These are phyloP conservation scores for Rhytidiadelphus loreus DNA, from an alignment of 225 moss, liverwort and hornwort species.

Conservation along the genomic window DNA sequence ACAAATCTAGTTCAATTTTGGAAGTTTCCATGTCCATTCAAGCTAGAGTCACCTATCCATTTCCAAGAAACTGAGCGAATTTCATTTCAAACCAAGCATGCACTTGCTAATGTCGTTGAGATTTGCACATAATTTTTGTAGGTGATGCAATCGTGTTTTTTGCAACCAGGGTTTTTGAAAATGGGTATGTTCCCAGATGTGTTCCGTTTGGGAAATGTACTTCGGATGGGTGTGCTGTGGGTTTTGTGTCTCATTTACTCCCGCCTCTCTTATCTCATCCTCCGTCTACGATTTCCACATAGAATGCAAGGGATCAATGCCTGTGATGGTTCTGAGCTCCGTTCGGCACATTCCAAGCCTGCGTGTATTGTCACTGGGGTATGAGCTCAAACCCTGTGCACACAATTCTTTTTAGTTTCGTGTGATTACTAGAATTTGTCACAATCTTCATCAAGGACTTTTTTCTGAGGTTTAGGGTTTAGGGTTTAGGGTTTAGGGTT, in stretches of 20 bases:
- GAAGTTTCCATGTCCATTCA: too few species aligned
- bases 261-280: constrained; percentile 26
- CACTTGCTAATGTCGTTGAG: too few species aligned
- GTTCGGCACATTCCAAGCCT: neutral
- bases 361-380: constrained; percentile 50
- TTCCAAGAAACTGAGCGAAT: too few species aligned
- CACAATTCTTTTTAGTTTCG: neutral
- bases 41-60: too few species aligned
- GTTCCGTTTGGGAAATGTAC: constrained; percentile 43
- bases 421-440: neutral
- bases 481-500: neutral
- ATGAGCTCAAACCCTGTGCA: neutral
- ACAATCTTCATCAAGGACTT: neutral
- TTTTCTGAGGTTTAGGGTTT: neutral
- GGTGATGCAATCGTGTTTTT: neutral
- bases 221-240: constrained; percentile 69
- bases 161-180: neutral
- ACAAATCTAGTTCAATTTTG: too few species aligned
- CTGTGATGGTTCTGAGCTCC: neutral
- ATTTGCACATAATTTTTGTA: too few species aligned
- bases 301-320: neutral
- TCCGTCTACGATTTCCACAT: constrained; percentile 17
- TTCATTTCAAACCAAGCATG: too few species aligned
- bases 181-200: constrained; percentile 9
- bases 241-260: constrained; percentile 43